Conservation (phyloP, 2,329 filamentous ascomycete genomes). For the Sarocladium strictum region DNA sequence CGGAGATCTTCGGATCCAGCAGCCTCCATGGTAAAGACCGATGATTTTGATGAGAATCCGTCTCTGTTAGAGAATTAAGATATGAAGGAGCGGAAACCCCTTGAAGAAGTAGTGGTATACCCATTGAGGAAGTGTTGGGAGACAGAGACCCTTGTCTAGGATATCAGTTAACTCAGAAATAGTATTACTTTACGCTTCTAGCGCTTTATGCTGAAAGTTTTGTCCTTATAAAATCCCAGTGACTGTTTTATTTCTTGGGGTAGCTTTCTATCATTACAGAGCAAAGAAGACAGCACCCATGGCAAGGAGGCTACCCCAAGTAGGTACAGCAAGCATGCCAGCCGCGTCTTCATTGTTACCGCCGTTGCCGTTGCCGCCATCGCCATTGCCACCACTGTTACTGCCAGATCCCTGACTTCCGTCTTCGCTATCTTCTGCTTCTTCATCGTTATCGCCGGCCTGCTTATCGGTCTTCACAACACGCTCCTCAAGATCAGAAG, state of each 20-base stretch:
- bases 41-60: background rate
- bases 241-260: too few species aligned
- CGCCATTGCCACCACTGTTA: background rate
- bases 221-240: too few species aligned
- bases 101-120: too few species aligned
- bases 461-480: constrained; percentile 18
- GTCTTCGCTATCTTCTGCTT: background rate
- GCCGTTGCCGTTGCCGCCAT: constrained; percentile 65
- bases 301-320: constrained; percentile 8
- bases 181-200: too few species aligned
- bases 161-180: too few species aligned
- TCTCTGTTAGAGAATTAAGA: too few species aligned
- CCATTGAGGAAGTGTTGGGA: too few species aligned
- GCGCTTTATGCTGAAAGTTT: too few species aligned
- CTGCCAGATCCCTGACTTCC: constrained; percentile 1
- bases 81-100: too few species aligned
- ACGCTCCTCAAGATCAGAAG: constrained; percentile 40
- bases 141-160: too few species aligned
- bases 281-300: constrained; percentile 8
- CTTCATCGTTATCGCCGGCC: background rate
- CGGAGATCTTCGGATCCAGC: too few species aligned
- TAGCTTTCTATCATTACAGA: constrained; percentile 7
- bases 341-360: constrained; percentile 7
- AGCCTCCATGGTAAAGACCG: too few species aligned
- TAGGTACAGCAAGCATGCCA: constrained; percentile 7